Base-by-base conservation (phyloP, 345 rosid genomes). In the Sonneratia alba region DNA sequence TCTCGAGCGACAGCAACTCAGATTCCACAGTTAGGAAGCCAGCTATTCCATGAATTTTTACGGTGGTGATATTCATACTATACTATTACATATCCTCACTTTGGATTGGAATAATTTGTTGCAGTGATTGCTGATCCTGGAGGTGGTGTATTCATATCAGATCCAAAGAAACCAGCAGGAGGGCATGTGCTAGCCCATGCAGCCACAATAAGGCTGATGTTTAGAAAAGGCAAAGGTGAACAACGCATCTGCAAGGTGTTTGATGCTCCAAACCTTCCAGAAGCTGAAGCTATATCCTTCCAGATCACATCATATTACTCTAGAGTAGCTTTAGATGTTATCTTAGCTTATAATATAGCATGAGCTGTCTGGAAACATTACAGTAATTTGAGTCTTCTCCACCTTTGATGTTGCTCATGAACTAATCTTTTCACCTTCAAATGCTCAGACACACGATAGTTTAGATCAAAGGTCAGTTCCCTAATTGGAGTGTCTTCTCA, bases 211-310 rank as follows among this genome's bases (percentile, higher is more conserved):
- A 89, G 98, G 77, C 80, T 94, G 79, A 83, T 81, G 87, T 94
- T 91, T 82, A 86, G 97, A 84, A 89, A 93, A 83, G 98, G 97
- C 77, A 91, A 94, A 87, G 96, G 96, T 15, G 97, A 93, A 72
- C 91, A 86, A 67, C 88, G 86, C 19, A 87, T 89, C 71, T 91
- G 94, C 85, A 91, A 91, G 85, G 89, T 93, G 83, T 94, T 86
- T n/a, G 94, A 91, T 75, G 97, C 97, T 64, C 96, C 97, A 40
- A 91, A 91, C 75, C 87, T 93, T 8, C 93, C 96, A 2, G 95
- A 89, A 82, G 88, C 89, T 40, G 97, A 94, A 90, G 96, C 96
- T 70, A 94, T 91, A 94, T 94, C 98, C 97, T 37, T 67, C 16
- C 66, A 59, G 22, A 59, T 59, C 36, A 21, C 22, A n/a, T 22